Conservation (phyloP, 768 basidiomycete genomes). For the Lyophyllum shimeji region DNA sequence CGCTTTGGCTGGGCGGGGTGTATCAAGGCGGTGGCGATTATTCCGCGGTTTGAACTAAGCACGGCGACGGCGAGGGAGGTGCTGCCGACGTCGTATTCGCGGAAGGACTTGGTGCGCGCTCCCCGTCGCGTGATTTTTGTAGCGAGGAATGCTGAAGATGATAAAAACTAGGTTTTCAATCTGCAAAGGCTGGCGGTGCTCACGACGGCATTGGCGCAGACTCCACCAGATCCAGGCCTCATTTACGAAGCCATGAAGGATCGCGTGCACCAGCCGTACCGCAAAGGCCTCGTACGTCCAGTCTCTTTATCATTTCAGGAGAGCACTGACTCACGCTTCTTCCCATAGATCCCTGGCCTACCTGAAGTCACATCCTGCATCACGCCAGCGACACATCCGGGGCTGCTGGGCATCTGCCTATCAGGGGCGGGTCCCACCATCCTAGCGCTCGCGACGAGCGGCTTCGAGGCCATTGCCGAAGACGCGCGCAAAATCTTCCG, state of each 20-base stretch:
- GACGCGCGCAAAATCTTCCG: slow-evolving; percentile 77
- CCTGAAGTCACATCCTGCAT: slow-evolving; percentile 88
- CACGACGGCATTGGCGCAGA: slow-evolving; percentile 87
- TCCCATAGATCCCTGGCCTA: slow-evolving; percentile 85
- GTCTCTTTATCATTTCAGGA: not conserved
- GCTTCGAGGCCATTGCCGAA: slow-evolving; percentile 83
- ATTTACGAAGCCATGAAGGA: slow-evolving; percentile 99
- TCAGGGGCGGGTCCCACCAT: slow-evolving; percentile 99
- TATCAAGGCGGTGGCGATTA: slow-evolving; percentile 92
- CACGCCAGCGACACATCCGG: slow-evolving; percentile 87
- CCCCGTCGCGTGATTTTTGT: not conserved
- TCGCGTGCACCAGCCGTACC: slow-evolving; percentile 95
- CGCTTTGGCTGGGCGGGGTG: slow-evolving; percentile 81
- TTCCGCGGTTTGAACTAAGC: slow-evolving; percentile 93
- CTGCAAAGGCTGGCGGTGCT: slow-evolving; percentile 94
- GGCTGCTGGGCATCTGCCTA: slow-evolving; percentile 95
- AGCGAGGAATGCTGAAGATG: not conserved
- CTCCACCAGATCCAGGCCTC: slow-evolving; percentile 92
- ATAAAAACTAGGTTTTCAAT: slow-evolving; percentile 83
- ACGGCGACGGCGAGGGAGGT: slow-evolving; percentile 93
- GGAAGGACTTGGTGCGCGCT: slow-evolving; percentile 82
- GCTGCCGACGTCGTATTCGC: slow-evolving; percentile 79
- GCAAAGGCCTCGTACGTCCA: slow-evolving; percentile 74
- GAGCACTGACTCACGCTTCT: not conserved
- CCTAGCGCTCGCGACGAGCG: slow-evolving; percentile 85